Evolutionary conservation across 2,329 filamentous ascomycete genomes (phyloP).

Genomic region (Sclerotinia glacialis): DNA sequence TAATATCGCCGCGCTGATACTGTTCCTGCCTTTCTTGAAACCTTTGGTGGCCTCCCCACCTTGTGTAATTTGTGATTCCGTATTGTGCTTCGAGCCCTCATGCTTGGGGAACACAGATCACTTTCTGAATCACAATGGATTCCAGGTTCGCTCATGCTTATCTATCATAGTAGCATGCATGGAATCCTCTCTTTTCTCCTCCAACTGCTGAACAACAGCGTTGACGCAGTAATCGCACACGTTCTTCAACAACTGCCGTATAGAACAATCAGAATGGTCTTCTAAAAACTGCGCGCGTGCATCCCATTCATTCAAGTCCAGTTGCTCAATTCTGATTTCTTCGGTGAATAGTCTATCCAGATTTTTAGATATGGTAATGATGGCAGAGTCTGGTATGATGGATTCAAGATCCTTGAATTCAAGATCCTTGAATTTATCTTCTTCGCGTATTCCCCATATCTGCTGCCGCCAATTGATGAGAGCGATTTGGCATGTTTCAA

Average conservation of each 20-base stretch:
- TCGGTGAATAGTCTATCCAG: not conserved
- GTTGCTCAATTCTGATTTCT: not conserved
- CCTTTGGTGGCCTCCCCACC: not conserved
- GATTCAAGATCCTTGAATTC: not conserved
- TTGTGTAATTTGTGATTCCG: not conserved
- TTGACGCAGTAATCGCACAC: not conserved
- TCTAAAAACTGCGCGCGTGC: not conserved
- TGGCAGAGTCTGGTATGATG: not conserved
- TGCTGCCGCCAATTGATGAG: not conserved
- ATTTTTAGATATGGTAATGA: not conserved
- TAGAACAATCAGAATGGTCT: not conserved
- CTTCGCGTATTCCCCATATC: not conserved
- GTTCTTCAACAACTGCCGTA: not conserved
- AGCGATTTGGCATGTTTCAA: not conserved
- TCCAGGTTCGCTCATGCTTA: no score
- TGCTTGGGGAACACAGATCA: not conserved
- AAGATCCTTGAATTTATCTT: not conserved
- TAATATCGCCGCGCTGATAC: not conserved
- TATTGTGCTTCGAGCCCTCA: not conserved
- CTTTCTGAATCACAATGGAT: not conserved
- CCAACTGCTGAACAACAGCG: not conserved
- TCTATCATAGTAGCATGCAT: not conserved
- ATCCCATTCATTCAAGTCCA: not conserved
- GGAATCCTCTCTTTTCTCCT: not conserved
- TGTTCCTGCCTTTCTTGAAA: not conserved